Percentiles rank a stretch among this genome's conserved stretches.
phyloP scores from a whole-genome alignment of 1,284 basidiomycete species.

The Leccinum idahoense region DNA sequence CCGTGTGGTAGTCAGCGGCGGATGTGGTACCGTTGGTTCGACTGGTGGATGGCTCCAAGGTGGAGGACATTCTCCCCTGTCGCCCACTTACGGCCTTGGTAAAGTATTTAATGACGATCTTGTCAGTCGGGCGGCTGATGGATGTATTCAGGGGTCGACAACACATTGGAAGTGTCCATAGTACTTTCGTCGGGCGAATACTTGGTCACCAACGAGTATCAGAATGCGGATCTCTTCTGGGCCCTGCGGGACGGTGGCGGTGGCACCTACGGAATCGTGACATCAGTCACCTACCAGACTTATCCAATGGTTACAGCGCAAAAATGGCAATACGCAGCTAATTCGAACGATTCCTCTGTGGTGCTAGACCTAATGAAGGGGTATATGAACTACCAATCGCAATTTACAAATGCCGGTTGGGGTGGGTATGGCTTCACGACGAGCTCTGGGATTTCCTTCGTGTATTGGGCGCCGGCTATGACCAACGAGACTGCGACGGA shows the following conservation, averaged over 20 bases:
- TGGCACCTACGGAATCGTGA: not conserved
- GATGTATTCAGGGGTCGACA: slow-evolving; percentile 35
- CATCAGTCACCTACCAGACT: not conserved
- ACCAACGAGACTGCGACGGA: slow-evolving; percentile 29
- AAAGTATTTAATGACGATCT: not conserved
- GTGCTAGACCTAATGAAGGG: slow-evolving; percentile 19
- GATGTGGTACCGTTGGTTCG: slow-evolving; percentile 35
- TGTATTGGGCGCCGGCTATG: slow-evolving; percentile 28
- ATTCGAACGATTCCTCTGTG: slow-evolving; percentile 18
- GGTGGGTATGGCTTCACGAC: slow-evolving; percentile 9
- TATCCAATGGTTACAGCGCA: slow-evolving; percentile 23
- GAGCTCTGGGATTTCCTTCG: not conserved
- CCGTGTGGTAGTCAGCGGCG: slow-evolving; percentile 36
- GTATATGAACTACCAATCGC: slow-evolving; percentile 25
- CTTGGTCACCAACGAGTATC: slow-evolving; percentile 17
- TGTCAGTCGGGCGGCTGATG: not conserved
- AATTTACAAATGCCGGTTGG: slow-evolving; percentile 30
- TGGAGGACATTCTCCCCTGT: slow-evolving; percentile 41
- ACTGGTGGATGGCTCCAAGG: slow-evolving; percentile 40
- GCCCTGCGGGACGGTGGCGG: not conserved
- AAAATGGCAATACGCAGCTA: slow-evolving; percentile 21
- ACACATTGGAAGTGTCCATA: slow-evolving; percentile 30
- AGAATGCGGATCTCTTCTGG: slow-evolving; percentile 2
- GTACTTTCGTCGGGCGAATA: slow-evolving; percentile 17
- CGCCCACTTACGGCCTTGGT: slow-evolving; percentile 44